Base-by-base conservation (phyloP, 208 protist species). In the Angomonas ambiguus region DNA sequence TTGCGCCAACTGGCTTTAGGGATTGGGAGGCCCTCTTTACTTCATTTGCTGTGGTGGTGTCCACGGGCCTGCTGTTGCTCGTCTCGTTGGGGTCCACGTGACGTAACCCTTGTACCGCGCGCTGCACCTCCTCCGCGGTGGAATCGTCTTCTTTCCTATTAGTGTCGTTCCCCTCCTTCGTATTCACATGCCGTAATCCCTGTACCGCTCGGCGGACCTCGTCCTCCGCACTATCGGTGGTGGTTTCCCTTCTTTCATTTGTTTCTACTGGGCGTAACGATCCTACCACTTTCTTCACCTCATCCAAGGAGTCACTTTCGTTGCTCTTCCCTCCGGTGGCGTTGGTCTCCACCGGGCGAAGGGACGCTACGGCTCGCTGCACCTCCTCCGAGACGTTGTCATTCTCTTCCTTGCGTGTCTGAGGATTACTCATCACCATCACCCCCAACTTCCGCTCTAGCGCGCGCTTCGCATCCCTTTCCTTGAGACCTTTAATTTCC, bases 401-500 rank as follows among this genome's bases (percentile, higher is more conserved):
- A 2, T 11, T 42, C 11, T 34, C 31, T n/a, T 22, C 56, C 56
- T 2, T 10, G 6, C 10, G 24, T n/a, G 1, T 11, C 28, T 22
- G 56, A 22, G 33, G 6, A 32, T 42, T 31, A 11, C 30, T 42
- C 56, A 62, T 62, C 25, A n/a, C 25, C 56, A 48, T 32, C 18
- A 62, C 31, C 2, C 58, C 34, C 11, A 67, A 22, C 32, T 70
- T 35, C n/a, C 71, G 69, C 65, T 77, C 55, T 22, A 87, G 62
- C 20, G 64, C 69, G 1, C 67, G 71, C 24, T 69, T 35, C 6
- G 78, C 80, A 30, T 87, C 84, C 34, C 57, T 49, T 61, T 79
- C 76, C 6, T 62, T 66, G 55, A 84, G 68, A 5, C 67, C 69
- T 33, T 62, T 70, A 55, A 88, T 79, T 53, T 88, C 81, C 18